Evolutionary conservation across 805 yeast genomes (phyloP), one percentile per base, ranked within the genome.

Genomic region (Barnettozyma vustinii): DNA sequence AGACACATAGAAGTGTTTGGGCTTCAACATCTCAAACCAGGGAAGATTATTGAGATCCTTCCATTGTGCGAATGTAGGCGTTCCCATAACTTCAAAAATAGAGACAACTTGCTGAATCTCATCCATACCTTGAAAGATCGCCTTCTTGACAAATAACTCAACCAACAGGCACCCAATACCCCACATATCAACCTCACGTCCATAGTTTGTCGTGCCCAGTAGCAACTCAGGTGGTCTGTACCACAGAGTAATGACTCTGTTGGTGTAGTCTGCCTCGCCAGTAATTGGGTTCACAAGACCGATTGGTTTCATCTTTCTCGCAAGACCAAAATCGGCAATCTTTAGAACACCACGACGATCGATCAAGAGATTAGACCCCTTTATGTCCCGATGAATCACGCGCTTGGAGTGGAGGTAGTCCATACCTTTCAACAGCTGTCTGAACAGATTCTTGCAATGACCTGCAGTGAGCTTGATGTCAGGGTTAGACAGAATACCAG

Each of bases 221-320:
- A 94, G 70, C 30, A 94, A 74, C 65, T 92, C 99, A 0, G 98
- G 98, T 1, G 99, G 99, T 51, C 99, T 77, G 65, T 94, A 92
- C 99, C 99, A 94, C 36, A 94, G 71, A 0, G 99, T 94, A 47
- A 94, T 94, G 37, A 94, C 98, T 48, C 99, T 71, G 64, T 94
- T 94, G 2, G 99, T 92, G 66, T 92, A 92, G 58, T 90, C 94
- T 4, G 87, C 86, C 19, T 44, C 45, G 1, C 45, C 41, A 21
- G 44, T 47, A 2, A 43, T 33, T 19, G 77, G 72, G 43, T 77
- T 78, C 9, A 74, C 73, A 3, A 69, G 63, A 52, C 70, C 70
- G 33, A 77, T 68, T 21, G 75, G 72, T 59, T 81, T 83, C 87
- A 87, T 83, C 46, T 79, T 80, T 57, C 94, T 71, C 0, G 95